Evolutionary conservation across 768 basidiomycete species (phyloP), one percentile per base, ranked within the genome.

Genomic region (Boletus speciosus): DNA sequence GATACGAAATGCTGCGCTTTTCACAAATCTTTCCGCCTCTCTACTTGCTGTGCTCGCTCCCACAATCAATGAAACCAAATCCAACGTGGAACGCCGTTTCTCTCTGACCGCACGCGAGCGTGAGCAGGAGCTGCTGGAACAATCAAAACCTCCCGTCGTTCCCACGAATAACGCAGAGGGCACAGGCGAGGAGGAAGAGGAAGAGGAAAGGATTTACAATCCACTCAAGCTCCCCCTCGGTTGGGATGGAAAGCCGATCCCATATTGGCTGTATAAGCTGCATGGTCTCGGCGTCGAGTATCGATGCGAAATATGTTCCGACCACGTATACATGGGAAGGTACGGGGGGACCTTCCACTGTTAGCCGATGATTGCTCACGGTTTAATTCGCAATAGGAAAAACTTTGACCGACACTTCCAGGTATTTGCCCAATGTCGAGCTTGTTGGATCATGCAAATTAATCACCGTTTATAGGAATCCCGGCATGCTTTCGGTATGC

Each of bases 201-300:
- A 93, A 61, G 94, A 98, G 64, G 96, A 94, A 64, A 84, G 92
- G 61, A 94, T 99, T 34, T 99, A 98, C 73, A 99, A 99, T 62
- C 97, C 97, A 43, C 82, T 98, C 47, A 98, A 98, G 74, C 76
- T 98, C 39, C 97, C 97, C 14, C 78, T 98, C 21, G 93, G 93
- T 5, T 98, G 94, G 94, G 97, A 99, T 66, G 95, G 96, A 32
- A 98, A 98, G 67, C 97, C 97, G 19, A 99, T 99, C 64, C 97
- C 97, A 34, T 98, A 96, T 67, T 98, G 95, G 95, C 63, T 99
- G 50, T 99, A 95, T 76, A 98, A 98, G 73, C 75, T 99, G 36
- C 97, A 99, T 66, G 97, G 97, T 9, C 78, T 98, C 36, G 97
- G 97, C n/a, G 94, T 97, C 29, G 93, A 96, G 71, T 99, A 98